A percentile compares a stretch with the other conserved stretches of the same genome.
These are phyloP conservation scores for Trametes sp. DNA, from an alignment of 1,284 basidiomycete genomes.

Conservation along the genomic window DNA sequence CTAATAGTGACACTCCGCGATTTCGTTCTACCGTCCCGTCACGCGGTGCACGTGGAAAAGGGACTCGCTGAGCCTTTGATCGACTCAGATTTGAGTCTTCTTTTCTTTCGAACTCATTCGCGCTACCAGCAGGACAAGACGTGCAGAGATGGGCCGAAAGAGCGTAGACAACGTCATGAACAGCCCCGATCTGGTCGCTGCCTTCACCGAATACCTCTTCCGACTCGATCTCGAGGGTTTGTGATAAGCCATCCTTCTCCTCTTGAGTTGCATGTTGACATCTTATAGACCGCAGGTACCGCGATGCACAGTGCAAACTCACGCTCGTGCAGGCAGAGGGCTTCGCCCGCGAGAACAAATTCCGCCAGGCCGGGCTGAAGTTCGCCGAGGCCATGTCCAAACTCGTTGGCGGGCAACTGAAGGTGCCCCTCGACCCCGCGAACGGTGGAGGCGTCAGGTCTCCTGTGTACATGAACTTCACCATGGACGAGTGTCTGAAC, in stretches of 20 bases:
- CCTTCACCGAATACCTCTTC: constrained; percentile 13
- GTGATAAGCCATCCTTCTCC: neutral
- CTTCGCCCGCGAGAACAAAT: constrained; percentile 15
- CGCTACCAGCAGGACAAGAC: neutral
- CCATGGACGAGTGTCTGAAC: constrained; percentile 29
- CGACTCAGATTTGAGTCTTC: neutral
- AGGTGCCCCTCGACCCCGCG: constrained; percentile 18
- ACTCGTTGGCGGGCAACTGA: constrained; percentile 19
- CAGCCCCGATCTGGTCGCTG: constrained; percentile 15
- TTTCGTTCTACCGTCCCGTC: neutral
- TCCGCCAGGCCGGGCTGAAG: constrained; percentile 12
- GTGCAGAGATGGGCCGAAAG: constrained; percentile 2
- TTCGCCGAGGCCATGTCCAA: constrained; percentile 19
- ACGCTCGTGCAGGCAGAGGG: constrained; percentile 15
- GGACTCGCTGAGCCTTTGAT: neutral
- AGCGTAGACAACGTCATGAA: constrained; percentile 8
- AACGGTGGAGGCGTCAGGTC: constrained; percentile 26
- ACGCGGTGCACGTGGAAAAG: neutral
- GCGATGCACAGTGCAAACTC: constrained; percentile 23
- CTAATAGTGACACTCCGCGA: no score
- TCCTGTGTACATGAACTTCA: constrained; percentile 19
- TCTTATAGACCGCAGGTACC: constrained; percentile 12
- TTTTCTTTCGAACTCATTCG: neutral
- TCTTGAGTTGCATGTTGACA: neutral
- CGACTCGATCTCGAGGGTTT: constrained; percentile 11